Evolutionary conservation across 1,284 basidiomycete species (phyloP).

Genomic region (Cryptococcus maquisensis): DNA sequence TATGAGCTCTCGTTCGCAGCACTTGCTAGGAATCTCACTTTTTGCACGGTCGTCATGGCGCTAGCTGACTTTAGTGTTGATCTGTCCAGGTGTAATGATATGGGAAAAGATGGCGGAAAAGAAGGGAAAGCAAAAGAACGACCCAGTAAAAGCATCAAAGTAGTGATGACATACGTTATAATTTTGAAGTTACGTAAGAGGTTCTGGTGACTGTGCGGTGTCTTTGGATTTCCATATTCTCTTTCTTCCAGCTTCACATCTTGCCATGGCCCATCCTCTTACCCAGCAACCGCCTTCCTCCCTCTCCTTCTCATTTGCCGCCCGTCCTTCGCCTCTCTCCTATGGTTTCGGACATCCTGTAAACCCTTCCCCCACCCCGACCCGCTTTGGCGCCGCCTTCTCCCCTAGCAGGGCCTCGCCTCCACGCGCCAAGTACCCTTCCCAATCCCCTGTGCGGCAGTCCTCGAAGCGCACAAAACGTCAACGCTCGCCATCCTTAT

Average conservation of each 20-base stretch:
- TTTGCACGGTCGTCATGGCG: slow-evolving; percentile 48
- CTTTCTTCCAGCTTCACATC: background rate
- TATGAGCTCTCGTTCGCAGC: background rate
- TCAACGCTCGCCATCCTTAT: slow-evolving; percentile 26
- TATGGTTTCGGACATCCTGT: slow-evolving; percentile 37
- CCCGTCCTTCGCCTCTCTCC: slow-evolving; percentile 35
- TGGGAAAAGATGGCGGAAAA: background rate
- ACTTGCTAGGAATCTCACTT: slow-evolving; percentile 5
- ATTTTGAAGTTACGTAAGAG: background rate
- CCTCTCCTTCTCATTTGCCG: slow-evolving; percentile 36
- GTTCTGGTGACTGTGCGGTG: background rate
- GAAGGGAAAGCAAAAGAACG: background rate
- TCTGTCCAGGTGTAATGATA: background rate
- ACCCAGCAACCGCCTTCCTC: slow-evolving; percentile 43
- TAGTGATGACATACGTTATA: background rate
- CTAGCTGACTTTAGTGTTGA: background rate
- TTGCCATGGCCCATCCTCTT: slow-evolving; percentile 41
- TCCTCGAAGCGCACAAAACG: slow-evolving; percentile 21
- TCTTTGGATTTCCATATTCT: background rate
- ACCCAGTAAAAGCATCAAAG: background rate
- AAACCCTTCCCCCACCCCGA: slow-evolving; percentile 8
- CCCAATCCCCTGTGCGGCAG: slow-evolving; percentile 3
- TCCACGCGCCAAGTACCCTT: no score
- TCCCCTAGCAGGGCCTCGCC: background rate
- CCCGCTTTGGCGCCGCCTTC: background rate